Evolutionary conservation across 1,284 basidiomycete species (phyloP).

Genomic region (Moesziomyces globuligerus): DNA sequence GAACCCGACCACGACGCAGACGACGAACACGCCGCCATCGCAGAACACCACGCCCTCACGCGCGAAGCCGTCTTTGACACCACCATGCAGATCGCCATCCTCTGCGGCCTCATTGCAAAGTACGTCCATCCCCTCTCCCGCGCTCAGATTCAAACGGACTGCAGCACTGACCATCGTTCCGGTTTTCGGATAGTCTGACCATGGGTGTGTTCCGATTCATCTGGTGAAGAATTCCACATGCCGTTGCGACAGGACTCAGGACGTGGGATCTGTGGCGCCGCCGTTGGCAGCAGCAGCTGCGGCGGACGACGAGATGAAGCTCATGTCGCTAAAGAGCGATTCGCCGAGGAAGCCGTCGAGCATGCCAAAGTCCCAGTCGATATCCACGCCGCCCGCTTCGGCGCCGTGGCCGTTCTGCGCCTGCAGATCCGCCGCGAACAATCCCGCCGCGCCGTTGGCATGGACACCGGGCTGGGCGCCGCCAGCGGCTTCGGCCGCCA

Average conservation of each 20-base stretch:
- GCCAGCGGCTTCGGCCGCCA: too few species aligned
- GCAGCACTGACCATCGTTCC: neutral
- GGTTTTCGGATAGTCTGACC: slow-evolving; percentile 9
- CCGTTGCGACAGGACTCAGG: neutral
- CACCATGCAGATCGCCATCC: slow-evolving; percentile 40
- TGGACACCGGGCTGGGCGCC: too few species aligned
- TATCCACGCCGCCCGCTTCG: slow-evolving; percentile 9
- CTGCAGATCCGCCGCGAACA: neutral
- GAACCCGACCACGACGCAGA: slow-evolving; percentile 10
- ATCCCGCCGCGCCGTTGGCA: neutral
- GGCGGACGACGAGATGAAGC: slow-evolving; percentile 31
- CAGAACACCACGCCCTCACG: slow-evolving; percentile 3
- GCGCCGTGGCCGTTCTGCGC: neutral
- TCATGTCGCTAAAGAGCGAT: slow-evolving; percentile 49
- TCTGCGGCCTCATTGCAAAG: slow-evolving; percentile 39
- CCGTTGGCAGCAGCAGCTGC: slow-evolving; percentile 4
- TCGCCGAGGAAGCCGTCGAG: slow-evolving; percentile 43
- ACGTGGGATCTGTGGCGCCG: neutral
- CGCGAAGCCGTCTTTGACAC: slow-evolving; percentile 25
- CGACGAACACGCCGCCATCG: slow-evolving; percentile 23
- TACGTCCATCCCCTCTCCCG: slow-evolving; percentile 7
- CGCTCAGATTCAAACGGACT: neutral
- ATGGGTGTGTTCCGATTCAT: slow-evolving; percentile 41
- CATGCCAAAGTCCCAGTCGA: slow-evolving; percentile 47
- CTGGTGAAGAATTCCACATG: slow-evolving; percentile 22